A percentile compares a stretch with the other conserved stretches of the same genome.
phyloP scores from a whole-genome alignment of 371 early-diverging fungal genomes.

The Massospora cicadina region DNA sequence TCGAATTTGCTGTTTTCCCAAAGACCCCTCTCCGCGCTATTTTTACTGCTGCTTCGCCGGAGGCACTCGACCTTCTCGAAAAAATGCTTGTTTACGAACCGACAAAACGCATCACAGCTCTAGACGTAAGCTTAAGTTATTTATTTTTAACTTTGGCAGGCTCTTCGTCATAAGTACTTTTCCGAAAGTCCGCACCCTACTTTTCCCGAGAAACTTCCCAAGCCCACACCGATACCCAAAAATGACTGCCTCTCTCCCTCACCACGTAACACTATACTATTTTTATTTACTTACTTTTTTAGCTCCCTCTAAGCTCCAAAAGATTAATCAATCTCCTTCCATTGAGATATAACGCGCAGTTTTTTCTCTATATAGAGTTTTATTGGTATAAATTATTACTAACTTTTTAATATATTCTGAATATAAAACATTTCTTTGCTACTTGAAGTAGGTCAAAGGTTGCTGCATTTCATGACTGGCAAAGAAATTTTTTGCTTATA shows the following conservation, averaged over 20 bases:
- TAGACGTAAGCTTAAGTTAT: conserved; percentile 31
- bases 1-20: conserved; percentile 31
- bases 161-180: conserved; percentile 84
- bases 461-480: too few relatives aligned
- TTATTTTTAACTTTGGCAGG: conserved; percentile 16
- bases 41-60: conserved; percentile 85
- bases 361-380: too few relatives aligned
- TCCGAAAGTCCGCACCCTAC: conserved; percentile 76
- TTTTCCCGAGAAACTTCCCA: conserved; percentile 60
- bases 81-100: conserved; percentile 90
- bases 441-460: too few relatives aligned
- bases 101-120: conserved; percentile 62
- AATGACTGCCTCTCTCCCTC: background rate
- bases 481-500: too few relatives aligned
- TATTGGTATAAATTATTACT: too few relatives aligned
- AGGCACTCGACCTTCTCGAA: conserved; percentile 83
- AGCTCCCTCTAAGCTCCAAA: background rate
- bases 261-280: background rate
- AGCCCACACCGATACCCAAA: conserved; percentile 11
- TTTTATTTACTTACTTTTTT: background rate
- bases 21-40: conserved; percentile 54
- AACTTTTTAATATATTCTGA: too few relatives aligned
- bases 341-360: background rate
- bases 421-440: too few relatives aligned
- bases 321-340: background rate